Evolutionary conservation across 1,139 yeast species (phyloP), one percentile per base, ranked within the genome.

Genomic region (Saccharomycopsis hybrid): DNA sequence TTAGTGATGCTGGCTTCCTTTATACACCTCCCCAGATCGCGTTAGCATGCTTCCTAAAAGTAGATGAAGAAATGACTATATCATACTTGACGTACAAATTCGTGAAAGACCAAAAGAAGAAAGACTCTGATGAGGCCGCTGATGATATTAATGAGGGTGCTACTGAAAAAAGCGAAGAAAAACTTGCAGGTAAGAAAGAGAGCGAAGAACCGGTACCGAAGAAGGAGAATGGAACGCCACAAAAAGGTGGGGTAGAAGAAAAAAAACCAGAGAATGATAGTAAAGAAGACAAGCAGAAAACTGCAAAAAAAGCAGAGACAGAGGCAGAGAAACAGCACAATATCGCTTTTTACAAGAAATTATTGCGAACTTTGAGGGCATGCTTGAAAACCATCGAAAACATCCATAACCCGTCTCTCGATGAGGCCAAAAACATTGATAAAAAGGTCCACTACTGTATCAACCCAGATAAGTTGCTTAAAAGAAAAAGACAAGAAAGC

Each of bases 11-110:
- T 2, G 71, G 76, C 13, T 90, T 88, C 59, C 69, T 81, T 33
- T 92, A 71, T 64, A 82, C 97, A 0, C 98, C 98, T 1, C 96
- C 98, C 1, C 98, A 92, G 60, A 85, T 92, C 38, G 96, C 97
- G 0, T 69, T 92, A 51, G 95, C 97, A 0, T 88, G 94, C 4
- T 72, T 90, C 65, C 78, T 82, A 65, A 74, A 74, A 47, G 77
- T 75, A 27, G 85, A 89, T 63, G 78, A 73, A 56, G 76, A 74
- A n/a, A 65, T 85, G 31, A 77, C 85, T 1, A 78, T 76, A 52
- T 71, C 77, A 56, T 92, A 92, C 64, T 66, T 90, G 56, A 74
- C 74, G 51, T 68, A 72, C 59, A 85, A 85, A 63, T 80, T 73
- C 59, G 69, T 50, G 35, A 45, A 44, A 13, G 50, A 53, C 37